Conservation (phyloP, 78 protist species). For the Dictyostelium citrinum region DNA sequence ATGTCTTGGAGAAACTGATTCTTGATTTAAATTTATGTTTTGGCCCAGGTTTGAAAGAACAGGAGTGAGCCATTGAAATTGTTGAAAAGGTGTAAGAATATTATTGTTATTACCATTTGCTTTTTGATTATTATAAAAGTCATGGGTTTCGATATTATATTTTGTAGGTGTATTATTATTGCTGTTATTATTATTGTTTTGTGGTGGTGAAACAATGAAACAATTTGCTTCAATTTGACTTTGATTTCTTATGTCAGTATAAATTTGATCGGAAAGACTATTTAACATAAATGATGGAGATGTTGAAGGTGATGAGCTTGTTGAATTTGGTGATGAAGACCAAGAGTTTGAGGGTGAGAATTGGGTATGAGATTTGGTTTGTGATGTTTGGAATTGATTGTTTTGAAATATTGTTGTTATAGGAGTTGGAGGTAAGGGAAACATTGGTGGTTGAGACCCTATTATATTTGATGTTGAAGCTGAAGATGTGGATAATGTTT, state of each 20-base stretch:
- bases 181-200: background rate
- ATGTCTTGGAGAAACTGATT: background rate
- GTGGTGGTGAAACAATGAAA: conserved; percentile 23
- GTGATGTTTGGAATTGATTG: conserved; percentile 20
- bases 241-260: background rate
- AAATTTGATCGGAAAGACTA: conserved; percentile 7
- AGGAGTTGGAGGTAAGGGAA: background rate
- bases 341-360: background rate
- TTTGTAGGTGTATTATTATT: background rate
- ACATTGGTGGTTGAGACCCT: background rate
- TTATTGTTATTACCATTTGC: background rate
- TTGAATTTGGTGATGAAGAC: background rate
- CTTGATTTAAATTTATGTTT: background rate
- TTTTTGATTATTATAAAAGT: background rate
- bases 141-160: background rate
- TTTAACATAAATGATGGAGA: conserved; percentile 3
- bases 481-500: background rate
- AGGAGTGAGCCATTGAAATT: conserved; percentile 14
- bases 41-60: background rate
- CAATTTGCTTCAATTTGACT: background rate
- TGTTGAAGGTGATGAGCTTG: background rate
- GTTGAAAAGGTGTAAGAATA: background rate
- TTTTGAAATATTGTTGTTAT: background rate
- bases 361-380: background rate
- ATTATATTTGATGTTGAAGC: background rate